These are phyloP conservation scores for Przewalskia tangutica DNA, from an alignment of 257 asterid genomes.

Conservation along the genomic window DNA sequence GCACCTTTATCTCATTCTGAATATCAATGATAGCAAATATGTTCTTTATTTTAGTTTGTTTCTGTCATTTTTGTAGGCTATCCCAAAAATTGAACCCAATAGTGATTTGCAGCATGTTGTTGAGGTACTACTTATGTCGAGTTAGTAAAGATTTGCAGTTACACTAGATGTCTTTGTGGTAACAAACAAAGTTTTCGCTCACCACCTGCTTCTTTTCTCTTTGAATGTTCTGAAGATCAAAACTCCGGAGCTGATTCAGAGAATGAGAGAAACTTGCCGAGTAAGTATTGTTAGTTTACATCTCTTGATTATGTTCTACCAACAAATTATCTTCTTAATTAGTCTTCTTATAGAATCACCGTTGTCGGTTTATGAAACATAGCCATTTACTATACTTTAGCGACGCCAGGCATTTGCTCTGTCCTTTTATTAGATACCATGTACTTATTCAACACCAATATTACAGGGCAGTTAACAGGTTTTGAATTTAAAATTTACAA, in stretches of 20 bases:
- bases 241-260: slow-evolving; percentile 68
- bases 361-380: not conserved
- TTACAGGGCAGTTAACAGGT: not conserved
- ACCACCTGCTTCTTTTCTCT: slow-evolving; percentile 15
- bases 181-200: not conserved
- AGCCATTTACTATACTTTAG: not conserved
- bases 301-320: not conserved
- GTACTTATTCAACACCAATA: not conserved
- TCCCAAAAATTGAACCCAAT: slow-evolving; percentile 81
- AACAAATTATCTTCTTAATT: not conserved
- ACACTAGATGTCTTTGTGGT: not conserved
- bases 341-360: not conserved
- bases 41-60: not conserved
- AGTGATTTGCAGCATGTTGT: slow-evolving; percentile 87
- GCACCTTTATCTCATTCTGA: not conserved
- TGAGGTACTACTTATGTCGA: slow-evolving; percentile 51
- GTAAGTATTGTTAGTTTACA: slow-evolving; percentile 42
- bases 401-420: not conserved
- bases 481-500: not conserved
- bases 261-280: slow-evolving; percentile 87
- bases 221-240: slow-evolving; percentile 57
- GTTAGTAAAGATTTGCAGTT: not conserved
- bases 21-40: not conserved
- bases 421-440: not conserved
- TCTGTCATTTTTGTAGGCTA: slow-evolving; percentile 45